These are phyloP conservation scores for Candida oleophila DNA, from an alignment of 805 yeast genomes.

Conservation along the genomic window DNA sequence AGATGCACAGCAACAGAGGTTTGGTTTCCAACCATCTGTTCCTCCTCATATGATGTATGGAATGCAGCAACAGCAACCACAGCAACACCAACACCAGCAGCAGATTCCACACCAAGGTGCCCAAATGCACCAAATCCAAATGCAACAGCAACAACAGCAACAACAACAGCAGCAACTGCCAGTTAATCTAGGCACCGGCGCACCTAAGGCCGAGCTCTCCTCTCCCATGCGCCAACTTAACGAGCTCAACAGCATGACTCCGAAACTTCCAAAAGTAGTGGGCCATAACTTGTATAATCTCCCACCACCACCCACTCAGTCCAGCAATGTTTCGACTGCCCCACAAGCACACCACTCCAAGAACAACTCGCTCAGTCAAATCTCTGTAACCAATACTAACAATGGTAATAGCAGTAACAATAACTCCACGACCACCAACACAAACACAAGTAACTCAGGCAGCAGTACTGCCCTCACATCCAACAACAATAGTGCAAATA, in stretches of 20 bases:
- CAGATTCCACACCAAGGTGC: slow-evolving; percentile 7
- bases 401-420: background rate
- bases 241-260: slow-evolving; percentile 22
- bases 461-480: background rate
- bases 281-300: slow-evolving; percentile 27
- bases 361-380: slow-evolving; percentile 25
- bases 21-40: slow-evolving; percentile 12
- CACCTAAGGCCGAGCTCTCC: slow-evolving; percentile 38
- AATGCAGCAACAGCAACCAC: slow-evolving; percentile 16
- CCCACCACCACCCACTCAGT: slow-evolving; percentile 25
- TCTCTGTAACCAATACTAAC: background rate
- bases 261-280: slow-evolving; percentile 31
- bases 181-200: slow-evolving; percentile 19
- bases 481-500: slow-evolving; percentile 3
- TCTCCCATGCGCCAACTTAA: slow-evolving; percentile 29
- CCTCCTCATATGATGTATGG: slow-evolving; percentile 22
- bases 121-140: slow-evolving; percentile 10
- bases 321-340: slow-evolving; percentile 15
- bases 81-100: slow-evolving; percentile 10
- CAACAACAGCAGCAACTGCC: slow-evolving; percentile 8
- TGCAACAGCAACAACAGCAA: slow-evolving; percentile 7
- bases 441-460: slow-evolving; percentile 6
- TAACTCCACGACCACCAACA: background rate
- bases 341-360: slow-evolving; percentile 26
- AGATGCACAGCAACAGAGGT: slow-evolving; percentile 6